Conservation (phyloP, 1,139 yeast genomes). For the Pichia cactophila region DNA sequence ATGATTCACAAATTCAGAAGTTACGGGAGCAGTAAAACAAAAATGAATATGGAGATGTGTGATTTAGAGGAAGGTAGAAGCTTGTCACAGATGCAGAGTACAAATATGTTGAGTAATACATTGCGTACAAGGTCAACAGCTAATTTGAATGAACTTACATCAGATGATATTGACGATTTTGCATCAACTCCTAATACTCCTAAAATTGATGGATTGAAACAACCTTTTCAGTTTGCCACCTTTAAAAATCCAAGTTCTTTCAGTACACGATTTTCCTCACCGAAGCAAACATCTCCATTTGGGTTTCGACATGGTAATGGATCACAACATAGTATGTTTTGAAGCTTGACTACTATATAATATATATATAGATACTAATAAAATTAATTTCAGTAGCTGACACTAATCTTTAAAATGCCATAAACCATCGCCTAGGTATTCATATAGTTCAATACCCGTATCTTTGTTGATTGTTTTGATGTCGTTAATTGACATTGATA, state of each 20-base stretch:
- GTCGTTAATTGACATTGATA: slow-evolving; percentile 85
- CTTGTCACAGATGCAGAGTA: slow-evolving; percentile 7
- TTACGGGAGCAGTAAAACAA: slow-evolving; percentile 2
- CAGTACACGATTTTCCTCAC: not conserved
- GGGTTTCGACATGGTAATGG: slow-evolving; percentile 9
- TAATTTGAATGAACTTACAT: slow-evolving; percentile 15
- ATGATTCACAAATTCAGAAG: slow-evolving; percentile 6
- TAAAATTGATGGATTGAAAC: slow-evolving; percentile 5
- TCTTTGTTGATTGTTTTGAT: slow-evolving; percentile 81
- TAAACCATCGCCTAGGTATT: slow-evolving; percentile 85
- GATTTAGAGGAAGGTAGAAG: slow-evolving; percentile 19
- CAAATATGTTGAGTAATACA: slow-evolving; percentile 6
- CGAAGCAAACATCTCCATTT: not conserved
- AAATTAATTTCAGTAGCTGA: not conserved
- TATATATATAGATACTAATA: not conserved
- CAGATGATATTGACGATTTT: not conserved
- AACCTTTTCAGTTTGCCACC: slow-evolving; percentile 12
- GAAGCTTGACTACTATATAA: not conserved
- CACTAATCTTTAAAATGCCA: slow-evolving; percentile 44
- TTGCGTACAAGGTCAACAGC: slow-evolving; percentile 20
- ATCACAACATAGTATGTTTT: slow-evolving; percentile 5
- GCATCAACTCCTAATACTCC: not conserved
- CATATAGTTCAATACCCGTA: slow-evolving; percentile 79
- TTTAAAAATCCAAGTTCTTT: slow-evolving; percentile 8
- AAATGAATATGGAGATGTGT: slow-evolving; percentile 7